Evolutionary conservation across 2,329 filamentous ascomycete species (phyloP), one percentile per base, ranked within the genome.

Genomic region (Penicillium janthinellum): DNA sequence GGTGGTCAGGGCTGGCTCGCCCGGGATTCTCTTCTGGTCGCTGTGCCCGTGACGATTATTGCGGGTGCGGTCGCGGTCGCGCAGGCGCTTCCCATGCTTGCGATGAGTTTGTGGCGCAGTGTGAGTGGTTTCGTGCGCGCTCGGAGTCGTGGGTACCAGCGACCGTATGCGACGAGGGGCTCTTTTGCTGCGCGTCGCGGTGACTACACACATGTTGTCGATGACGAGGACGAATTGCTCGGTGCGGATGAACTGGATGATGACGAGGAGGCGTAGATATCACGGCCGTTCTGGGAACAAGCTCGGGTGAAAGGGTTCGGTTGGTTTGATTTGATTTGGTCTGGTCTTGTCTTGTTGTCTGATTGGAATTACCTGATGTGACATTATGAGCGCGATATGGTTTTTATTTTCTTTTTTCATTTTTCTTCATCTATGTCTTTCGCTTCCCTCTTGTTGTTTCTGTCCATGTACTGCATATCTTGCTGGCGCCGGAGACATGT

Each of bases 181-280:
- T 94, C 91, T 62, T 99, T 99, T 78, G 90, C 92, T 5, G 86
- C 92, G 58, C 90, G 91, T 1, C 85, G 91, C 57, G 89, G 90
- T n/a, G 91, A 96, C 75, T 98, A 98, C 75, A 86, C 88, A 15
- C 84, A 89, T 70, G 92, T 96, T 54, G 92, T 96, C 70, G 90
- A 95, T 53, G 95, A 98, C 73, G 95, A 98, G 75, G 94, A 94
- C 51, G 94, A 98, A 80, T 80, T 99, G 67, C 79, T 99, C 38
- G 95, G 95, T 1, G 70, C 69, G 0, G 94, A 97, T 67, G 93
- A 96, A 60, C 92, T 92, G 67, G 94, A 97, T 66, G 94, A 97
- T 65, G 94, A 97, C 62, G 90, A 79, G 54, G 77, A 79, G 57
- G 71, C 70, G 47, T 77, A 68, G 58, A 38, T 47, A 45, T 52